phyloP scores from a whole-genome alignment of 495 filamentous ascomycete genomes.

The Hypoxylon lienhwacheense region DNA sequence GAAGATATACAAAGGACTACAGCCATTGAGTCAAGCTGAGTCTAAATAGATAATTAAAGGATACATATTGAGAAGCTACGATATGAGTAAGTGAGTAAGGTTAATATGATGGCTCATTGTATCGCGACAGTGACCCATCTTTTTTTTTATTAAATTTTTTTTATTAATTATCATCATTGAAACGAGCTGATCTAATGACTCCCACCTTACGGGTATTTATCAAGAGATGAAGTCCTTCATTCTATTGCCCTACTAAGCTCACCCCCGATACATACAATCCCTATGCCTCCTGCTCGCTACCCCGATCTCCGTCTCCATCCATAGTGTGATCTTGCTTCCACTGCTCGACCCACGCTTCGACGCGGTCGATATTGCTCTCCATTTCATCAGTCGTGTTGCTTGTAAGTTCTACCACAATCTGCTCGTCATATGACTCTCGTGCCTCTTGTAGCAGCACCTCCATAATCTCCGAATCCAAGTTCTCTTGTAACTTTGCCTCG shows the following conservation, averaged over 20 bases:
- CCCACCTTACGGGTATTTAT: too few relatives aligned
- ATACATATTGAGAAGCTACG: too few relatives aligned
- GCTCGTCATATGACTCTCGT: slow-evolving; percentile 78
- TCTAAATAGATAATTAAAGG: too few relatives aligned
- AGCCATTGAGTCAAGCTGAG: too few relatives aligned
- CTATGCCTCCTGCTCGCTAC: neutral
- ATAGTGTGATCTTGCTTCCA: slow-evolving; percentile 70
- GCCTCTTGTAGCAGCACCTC: slow-evolving; percentile 91
- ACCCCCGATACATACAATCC: neutral
- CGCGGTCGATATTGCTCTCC: slow-evolving; percentile 81
- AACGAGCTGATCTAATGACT: too few relatives aligned
- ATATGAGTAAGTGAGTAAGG: too few relatives aligned
- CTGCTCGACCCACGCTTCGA: slow-evolving; percentile 75
- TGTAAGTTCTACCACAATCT: slow-evolving; percentile 85
- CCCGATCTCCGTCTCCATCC: slow-evolving; percentile 5
- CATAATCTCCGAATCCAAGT: slow-evolving; percentile 97
- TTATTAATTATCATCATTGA: too few relatives aligned
- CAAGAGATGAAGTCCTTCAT: too few relatives aligned
- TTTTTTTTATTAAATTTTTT: too few relatives aligned
- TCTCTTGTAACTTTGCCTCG: slow-evolving; percentile 90
- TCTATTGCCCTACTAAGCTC: neutral
- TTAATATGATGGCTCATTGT: too few relatives aligned
- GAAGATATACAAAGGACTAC: too few relatives aligned
- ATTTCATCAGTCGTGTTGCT: slow-evolving; percentile 82
- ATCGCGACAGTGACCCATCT: too few relatives aligned